These are phyloP conservation scores for Pyrenula massariospora DNA, from an alignment of 495 filamentous ascomycete genomes.

Conservation along the genomic window DNA sequence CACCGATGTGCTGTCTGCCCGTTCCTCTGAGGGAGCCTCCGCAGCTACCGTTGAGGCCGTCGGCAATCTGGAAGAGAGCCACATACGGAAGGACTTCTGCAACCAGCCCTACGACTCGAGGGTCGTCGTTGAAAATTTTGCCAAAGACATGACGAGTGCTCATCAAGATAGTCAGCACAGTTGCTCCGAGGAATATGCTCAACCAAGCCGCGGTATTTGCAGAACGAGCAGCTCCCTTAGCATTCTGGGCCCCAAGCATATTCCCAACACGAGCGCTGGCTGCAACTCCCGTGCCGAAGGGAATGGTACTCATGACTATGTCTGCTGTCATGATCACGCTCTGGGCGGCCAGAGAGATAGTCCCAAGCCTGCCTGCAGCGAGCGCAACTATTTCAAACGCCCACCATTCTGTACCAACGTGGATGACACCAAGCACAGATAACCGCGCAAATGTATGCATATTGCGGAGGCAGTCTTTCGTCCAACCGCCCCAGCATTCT, in stretches of 20 bases:
- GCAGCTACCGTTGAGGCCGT: conserved; percentile 78
- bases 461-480: conserved; percentile 49
- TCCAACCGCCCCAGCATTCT: conserved; percentile 78
- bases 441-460: conserved; percentile 64
- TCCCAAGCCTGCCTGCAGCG: conserved; percentile 73
- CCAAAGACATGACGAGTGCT: conserved; percentile 66
- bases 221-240: conserved; percentile 56
- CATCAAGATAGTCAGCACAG: conserved; percentile 66
- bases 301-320: conserved; percentile 85
- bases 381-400: conserved; percentile 93
- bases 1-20: conserved; percentile 82
- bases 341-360: conserved; percentile 74
- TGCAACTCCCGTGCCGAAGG: conserved; percentile 82
- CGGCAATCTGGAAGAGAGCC: conserved; percentile 89
- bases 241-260: conserved; percentile 60
- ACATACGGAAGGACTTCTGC: conserved; percentile 79
- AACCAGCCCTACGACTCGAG: conserved; percentile 60
- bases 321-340: conserved; percentile 93
- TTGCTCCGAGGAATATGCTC: conserved; percentile 52
- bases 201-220: conserved; percentile 72
- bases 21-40: conserved; percentile 74
- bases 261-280: conserved; percentile 74
- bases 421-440: conserved; percentile 68
- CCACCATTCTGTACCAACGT: conserved; percentile 94
- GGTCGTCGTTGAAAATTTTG: conserved; percentile 74